Conservation (phyloP, 179 eudicot genomes). For the Silene coronaria region DNA sequence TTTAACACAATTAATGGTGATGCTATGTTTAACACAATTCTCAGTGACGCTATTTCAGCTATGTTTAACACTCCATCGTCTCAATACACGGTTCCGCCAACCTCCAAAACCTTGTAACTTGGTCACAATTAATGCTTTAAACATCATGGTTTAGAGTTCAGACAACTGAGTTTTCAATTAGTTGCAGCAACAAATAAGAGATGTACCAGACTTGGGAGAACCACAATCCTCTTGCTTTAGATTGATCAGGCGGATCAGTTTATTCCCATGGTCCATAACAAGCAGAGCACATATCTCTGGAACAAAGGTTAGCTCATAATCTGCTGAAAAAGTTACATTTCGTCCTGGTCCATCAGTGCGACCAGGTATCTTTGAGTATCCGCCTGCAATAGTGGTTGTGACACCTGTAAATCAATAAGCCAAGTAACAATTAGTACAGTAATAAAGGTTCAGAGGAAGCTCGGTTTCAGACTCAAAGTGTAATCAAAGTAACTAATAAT, state of each 20-base stretch:
- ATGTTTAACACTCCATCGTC: too few relatives aligned
- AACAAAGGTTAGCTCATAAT: slow-evolving; percentile 52
- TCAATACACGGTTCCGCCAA: too few relatives aligned
- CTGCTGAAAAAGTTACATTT: slow-evolving; percentile 57
- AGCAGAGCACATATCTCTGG: slow-evolving; percentile 60
- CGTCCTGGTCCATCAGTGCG: slow-evolving; percentile 55
- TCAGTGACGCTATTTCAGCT: too few relatives aligned
- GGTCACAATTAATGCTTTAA: too few relatives aligned
- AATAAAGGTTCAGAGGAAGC: neutral
- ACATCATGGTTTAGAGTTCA: neutral
- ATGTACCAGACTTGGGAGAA: slow-evolving; percentile 46
- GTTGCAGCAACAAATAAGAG: neutral
- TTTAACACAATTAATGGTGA: too few relatives aligned
- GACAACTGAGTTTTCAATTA: neutral
- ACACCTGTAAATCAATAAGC: slow-evolving; percentile 35
- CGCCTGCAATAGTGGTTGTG: slow-evolving; percentile 78
- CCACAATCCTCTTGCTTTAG: slow-evolving; percentile 57
- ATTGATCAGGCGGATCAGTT: slow-evolving; percentile 60
- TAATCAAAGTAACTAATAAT: neutral
- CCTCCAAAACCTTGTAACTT: neutral
- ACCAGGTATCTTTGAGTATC: slow-evolving; percentile 36
- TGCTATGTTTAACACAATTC: too few relatives aligned
- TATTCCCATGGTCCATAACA: slow-evolving; percentile 57
- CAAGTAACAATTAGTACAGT: neutral
- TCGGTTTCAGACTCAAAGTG: neutral